Percentiles rank a stretch among this genome's conserved stretches.
phyloP scores from a whole-genome alignment of 73 alveolate genomes.

The Vitrella brassicaformis region DNA sequence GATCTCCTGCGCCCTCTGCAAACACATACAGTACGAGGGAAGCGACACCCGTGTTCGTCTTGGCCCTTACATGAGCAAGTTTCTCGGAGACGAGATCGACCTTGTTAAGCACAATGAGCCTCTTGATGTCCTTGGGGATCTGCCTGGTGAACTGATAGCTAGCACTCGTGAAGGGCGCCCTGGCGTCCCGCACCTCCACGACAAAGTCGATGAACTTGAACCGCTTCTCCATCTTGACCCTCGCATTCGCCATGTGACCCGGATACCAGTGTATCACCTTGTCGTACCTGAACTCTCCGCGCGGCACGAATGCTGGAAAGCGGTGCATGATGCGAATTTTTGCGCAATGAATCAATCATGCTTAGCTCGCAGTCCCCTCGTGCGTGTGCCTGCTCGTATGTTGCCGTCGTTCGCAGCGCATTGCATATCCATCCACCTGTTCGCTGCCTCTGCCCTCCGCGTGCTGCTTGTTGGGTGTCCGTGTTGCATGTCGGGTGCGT shows the following conservation, averaged over 20 bases:
- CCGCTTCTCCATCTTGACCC: conserved; percentile 16
- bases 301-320: not conserved
- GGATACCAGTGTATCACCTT: conserved; percentile 45
- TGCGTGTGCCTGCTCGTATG: too few species aligned
- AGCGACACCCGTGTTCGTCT: conserved; percentile 1
- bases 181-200: conserved; percentile 51
- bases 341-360: too few species aligned
- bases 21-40: conserved; percentile 9
- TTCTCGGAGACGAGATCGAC: conserved; percentile 42
- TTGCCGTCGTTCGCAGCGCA: too few species aligned
- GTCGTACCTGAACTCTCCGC: not conserved
- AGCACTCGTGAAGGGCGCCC: conserved; percentile 39
- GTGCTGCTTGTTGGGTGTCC: too few species aligned
- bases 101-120: conserved; percentile 47
- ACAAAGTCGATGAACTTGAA: conserved; percentile 34
- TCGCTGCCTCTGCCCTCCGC: too few species aligned
- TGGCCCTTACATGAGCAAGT: too few species aligned
- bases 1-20: conserved; percentile 5
- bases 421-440: too few species aligned
- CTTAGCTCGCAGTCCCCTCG: too few species aligned
- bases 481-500: too few species aligned
- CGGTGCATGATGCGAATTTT: too few species aligned
- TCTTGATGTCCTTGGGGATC: conserved; percentile 25
- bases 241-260: conserved; percentile 52
- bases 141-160: conserved; percentile 19